Base-by-base conservation (phyloP, 1,284 basidiomycete genomes). In the Melampsora abietis-canadensis region DNA sequence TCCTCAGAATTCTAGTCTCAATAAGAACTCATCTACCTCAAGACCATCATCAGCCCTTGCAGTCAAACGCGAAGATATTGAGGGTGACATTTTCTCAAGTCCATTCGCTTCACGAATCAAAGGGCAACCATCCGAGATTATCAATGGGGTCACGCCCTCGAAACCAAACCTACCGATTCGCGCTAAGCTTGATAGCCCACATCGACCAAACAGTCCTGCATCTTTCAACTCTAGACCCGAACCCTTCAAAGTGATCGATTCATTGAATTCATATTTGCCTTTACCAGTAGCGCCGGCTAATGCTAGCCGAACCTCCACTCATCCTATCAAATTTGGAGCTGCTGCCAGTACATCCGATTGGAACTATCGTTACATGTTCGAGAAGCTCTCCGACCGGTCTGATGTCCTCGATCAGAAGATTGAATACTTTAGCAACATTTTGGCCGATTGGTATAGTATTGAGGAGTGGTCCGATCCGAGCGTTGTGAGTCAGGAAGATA, bases 331-430 rank as follows among this genome's bases (percentile, higher is more conserved):
- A 14, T 65, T 65, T 14, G 27, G 14, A 8, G 51, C 31, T 17
- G 8, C 31, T 27, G 47, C 6, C 57, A 30, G 21, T 37, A 34
- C 75, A 27, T 14, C 48, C 19, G 37, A 64, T 24, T 68, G 40
- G 54, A 31, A 73, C 66, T 37, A 94, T 83, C 87, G 90, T 37
- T 96, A 96, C 82, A 94, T 95, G 92, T 92, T 91, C 80, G 92
- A 95, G 82, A 92, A 92, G 82, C 85, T 90, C 21, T 87, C 87
- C 0, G 90, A 91, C 79, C 85, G 92, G 46, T 89, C 91, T 77
- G 89, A 90, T 85, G 90, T 84, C 19, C 86, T 96, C 62, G 93
- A 96, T 79, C 88, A 89, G 76, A 85, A 87, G 75, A 92, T 97
- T 79, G 91, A 95, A 78, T 89, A 92, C 68, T 88, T 91, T 77